phyloP scores from a whole-genome alignment of 306 rosid genomes.

The Chamaecrista fasciculata region DNA sequence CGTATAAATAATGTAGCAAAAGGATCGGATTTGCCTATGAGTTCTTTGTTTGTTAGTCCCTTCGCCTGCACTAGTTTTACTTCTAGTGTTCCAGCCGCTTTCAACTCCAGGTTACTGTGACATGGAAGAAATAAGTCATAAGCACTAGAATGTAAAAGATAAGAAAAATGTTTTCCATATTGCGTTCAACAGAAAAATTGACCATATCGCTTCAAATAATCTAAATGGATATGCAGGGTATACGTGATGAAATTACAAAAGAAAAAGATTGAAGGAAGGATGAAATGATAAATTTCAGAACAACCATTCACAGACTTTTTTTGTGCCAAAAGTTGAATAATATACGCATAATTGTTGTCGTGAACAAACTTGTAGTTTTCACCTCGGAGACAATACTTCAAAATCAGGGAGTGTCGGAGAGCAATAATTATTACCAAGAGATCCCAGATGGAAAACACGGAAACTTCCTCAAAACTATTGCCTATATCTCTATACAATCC shows the following conservation, averaged over 20 bases:
- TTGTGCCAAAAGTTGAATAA: background rate
- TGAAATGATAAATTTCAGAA: background rate
- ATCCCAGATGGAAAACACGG: background rate
- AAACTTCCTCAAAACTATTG: background rate
- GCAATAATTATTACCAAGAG: background rate
- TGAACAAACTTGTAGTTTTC: background rate
- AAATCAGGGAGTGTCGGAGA: background rate
- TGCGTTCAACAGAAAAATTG: background rate
- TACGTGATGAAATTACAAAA: background rate
- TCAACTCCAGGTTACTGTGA: conserved; percentile 75
- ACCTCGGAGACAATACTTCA: background rate
- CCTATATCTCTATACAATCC: background rate
- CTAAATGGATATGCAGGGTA: conserved; percentile 5
- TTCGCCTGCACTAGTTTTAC: conserved; percentile 91
- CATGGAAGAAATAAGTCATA: conserved; percentile 28
- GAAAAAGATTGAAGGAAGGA: background rate
- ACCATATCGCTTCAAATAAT: background rate
- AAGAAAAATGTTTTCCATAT: background rate
- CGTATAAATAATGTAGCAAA: conserved; percentile 72
- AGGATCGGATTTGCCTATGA: conserved; percentile 94
- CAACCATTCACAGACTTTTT: background rate
- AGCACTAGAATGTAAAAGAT: background rate
- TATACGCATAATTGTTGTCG: background rate
- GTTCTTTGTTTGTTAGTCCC: conserved; percentile 69
- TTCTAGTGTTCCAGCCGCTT: conserved; percentile 75